phyloP scores from a whole-genome alignment of 176 grass and related monocot genomes.

The Hsuehochloa calcarea region DNA sequence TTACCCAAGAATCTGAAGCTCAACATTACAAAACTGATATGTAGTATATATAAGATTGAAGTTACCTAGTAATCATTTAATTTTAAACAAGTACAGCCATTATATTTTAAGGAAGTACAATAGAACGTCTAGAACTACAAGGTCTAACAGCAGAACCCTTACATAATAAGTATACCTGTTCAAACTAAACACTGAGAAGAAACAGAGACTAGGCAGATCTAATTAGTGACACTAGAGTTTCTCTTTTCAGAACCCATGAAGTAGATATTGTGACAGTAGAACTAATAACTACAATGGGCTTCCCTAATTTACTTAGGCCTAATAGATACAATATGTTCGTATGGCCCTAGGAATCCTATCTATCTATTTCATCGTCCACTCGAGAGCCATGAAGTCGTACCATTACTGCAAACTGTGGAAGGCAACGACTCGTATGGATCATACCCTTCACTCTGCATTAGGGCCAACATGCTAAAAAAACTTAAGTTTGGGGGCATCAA shows the following conservation, averaged over 20 bases:
- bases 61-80: neutral
- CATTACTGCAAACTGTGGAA: too few species aligned
- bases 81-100: neutral
- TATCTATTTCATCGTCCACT: constrained; percentile 22
- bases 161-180: neutral
- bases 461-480: too few species aligned
- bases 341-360: neutral
- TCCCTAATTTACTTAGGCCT: too few species aligned
- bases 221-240: neutral
- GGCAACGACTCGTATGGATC: too few species aligned
- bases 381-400: too few species aligned
- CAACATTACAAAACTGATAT: neutral
- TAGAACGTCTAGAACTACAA: neutral
- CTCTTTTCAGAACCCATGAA: neutral
- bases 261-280: neutral
- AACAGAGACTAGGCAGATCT: neutral
- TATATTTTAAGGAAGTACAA: too few species aligned
- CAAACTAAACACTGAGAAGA: neutral
- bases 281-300: neutral
- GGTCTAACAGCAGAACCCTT: neutral
- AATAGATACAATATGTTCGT: neutral
- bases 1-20: neutral
- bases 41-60: neutral
- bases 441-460: too few species aligned
- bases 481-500: too few species aligned